Conservation (phyloP, 352 stramenopile species). For the Phytophthora tubulina region DNA sequence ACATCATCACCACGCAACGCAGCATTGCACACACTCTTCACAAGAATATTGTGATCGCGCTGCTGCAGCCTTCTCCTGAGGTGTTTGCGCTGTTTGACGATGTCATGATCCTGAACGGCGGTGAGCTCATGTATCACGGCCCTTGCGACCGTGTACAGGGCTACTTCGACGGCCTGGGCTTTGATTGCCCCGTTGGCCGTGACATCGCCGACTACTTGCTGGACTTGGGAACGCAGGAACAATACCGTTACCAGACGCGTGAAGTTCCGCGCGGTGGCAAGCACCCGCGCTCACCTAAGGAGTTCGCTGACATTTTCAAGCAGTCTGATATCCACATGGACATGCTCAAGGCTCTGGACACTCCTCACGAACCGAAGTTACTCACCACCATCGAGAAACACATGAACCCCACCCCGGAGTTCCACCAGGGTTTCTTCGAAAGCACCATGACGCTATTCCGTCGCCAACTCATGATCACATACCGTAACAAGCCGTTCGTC, state of each 20-base stretch:
- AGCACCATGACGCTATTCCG: conserved; percentile 44
- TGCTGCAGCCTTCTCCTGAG: conserved; percentile 91
- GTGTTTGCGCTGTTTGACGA: conserved; percentile 88
- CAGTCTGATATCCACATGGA: conserved; percentile 34
- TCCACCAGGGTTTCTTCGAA: conserved; percentile 42
- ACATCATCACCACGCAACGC: conserved; percentile 46
- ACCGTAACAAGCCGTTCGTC: conserved; percentile 58
- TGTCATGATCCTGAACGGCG: conserved; percentile 70
- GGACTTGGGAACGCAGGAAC: conserved; percentile 43
- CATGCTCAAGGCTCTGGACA: conserved; percentile 21
- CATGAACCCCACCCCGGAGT: conserved; percentile 44
- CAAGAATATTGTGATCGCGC: conserved; percentile 65
- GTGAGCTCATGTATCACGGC: conserved; percentile 81
- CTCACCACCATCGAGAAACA: conserved; percentile 33
- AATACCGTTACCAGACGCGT: conserved; percentile 28
- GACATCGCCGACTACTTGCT: conserved; percentile 49
- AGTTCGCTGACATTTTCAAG: conserved; percentile 50
- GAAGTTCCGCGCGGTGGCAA: conserved; percentile 13
- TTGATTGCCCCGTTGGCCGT: conserved; percentile 31
- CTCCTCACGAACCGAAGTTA: conserved; percentile 26
- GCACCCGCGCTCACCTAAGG: conserved; percentile 26
- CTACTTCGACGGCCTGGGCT: conserved; percentile 52
- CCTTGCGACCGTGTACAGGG: conserved; percentile 30
- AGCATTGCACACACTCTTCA: conserved; percentile 28
- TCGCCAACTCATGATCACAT: conserved; percentile 74